Conservation (phyloP, 192 early-diverging fungal genomes). For the Rhizoclosmatium sp. region DNA sequence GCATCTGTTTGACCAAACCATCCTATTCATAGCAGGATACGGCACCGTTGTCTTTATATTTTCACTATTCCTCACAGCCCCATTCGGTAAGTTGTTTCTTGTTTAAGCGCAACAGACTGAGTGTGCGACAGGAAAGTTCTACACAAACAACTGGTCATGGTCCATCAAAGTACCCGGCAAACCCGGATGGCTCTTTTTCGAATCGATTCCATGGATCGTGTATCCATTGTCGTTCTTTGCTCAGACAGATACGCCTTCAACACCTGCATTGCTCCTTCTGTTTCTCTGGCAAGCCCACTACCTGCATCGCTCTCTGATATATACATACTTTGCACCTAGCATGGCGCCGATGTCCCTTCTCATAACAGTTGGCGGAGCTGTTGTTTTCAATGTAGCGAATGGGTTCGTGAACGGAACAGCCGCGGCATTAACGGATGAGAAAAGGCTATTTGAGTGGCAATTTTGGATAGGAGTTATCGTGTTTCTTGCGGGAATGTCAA, state of each 20-base stretch:
- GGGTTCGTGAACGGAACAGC: constrained; percentile 29
- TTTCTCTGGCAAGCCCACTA: constrained; percentile 38
- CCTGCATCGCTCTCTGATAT: constrained; percentile 35
- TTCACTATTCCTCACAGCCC: not conserved
- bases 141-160: not conserved
- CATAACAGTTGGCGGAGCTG: constrained; percentile 8
- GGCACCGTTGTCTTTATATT: not conserved
- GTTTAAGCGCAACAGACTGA: not conserved
- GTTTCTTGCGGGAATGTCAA: constrained; percentile 36
- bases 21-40: not conserved
- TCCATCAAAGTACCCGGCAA: constrained; percentile 15
- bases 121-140: constrained; percentile 21
- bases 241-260: not conserved
- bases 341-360: constrained; percentile 5
- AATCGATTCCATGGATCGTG: constrained; percentile 27
- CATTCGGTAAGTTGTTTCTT: not conserved
- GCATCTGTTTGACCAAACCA: constrained; percentile 1
- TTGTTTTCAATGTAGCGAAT: constrained; percentile 36
- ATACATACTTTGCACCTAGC: constrained; percentile 35
- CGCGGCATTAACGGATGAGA: not conserved
- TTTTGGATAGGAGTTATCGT: constrained; percentile 34
- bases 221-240: constrained; percentile 1
- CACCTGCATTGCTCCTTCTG: not conserved
- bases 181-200: constrained; percentile 35
- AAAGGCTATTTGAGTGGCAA: not conserved